Evolutionary conservation across 176 grass and related monocot species (phyloP).

Genomic region (Phyllostachys edulis): DNA sequence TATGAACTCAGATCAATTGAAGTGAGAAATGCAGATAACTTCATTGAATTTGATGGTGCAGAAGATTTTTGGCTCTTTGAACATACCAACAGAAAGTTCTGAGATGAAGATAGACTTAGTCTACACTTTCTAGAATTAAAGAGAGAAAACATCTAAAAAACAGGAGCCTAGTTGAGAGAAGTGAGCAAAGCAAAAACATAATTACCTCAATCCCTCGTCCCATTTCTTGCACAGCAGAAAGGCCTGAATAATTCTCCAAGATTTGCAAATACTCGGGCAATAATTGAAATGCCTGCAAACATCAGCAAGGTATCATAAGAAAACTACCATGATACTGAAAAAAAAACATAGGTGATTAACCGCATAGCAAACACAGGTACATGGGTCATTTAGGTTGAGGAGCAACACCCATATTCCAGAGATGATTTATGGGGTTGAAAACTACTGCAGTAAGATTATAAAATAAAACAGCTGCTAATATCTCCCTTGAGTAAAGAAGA

Average conservation of each 20-base stretch:
- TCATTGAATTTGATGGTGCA: conserved; percentile 27
- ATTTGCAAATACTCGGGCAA: conserved; percentile 98
- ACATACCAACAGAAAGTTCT: conserved; percentile 16
- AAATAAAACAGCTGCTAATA: conserved; percentile 3
- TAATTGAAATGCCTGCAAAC: conserved; percentile 86
- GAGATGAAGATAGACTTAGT: neutral
- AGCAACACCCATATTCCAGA: conserved; percentile 23
- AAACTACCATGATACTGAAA: conserved; percentile 8
- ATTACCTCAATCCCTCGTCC: conserved; percentile 79
- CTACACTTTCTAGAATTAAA: neutral
- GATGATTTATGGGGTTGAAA: conserved; percentile 10
- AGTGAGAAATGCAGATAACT: conserved; percentile 16
- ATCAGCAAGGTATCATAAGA: conserved; percentile 40
- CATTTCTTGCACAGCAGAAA: conserved; percentile 92
- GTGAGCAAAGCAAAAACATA: conserved; percentile 25
- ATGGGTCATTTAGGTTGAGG: neutral
- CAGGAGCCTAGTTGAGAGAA: neutral
- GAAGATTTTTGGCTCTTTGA: neutral
- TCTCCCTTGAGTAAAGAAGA: conserved; percentile 1
- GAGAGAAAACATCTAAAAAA: conserved; percentile 22
- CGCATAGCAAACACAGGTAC: conserved; percentile 4
- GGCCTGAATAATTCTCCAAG: conserved; percentile 94
- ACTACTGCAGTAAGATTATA: conserved; percentile 10
- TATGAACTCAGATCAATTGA: conserved; percentile 19
- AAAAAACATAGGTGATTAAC: conserved; percentile 15